Base-by-base conservation (phyloP, 352 stramenopile species). In the Pythium scleroteichum region DNA sequence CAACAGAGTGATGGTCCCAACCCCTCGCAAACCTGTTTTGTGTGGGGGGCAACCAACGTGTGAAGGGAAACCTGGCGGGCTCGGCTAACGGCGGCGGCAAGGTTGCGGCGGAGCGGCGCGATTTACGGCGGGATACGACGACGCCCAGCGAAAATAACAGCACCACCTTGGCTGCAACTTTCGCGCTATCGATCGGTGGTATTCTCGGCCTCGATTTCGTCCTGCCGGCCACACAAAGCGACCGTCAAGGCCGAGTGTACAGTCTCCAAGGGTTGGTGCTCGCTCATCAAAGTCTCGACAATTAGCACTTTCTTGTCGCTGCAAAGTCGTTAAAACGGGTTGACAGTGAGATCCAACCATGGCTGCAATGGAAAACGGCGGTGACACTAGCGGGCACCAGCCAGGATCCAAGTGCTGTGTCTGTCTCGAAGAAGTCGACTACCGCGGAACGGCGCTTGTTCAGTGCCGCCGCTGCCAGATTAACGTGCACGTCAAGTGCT, bases 401-500 rank as follows among this genome's bases (percentile, higher is more conserved):
- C 4, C 29, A n/a, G 53, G 51, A 24, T 10, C 22, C 20, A 63
- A 46, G 32, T 94, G 85, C 60, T 90, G 78, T 49, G 78, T 95
- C 46, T 95, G 86, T 53, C 83, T 95, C 38, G 80, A 91, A 53
- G 55, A 69, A 27, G 55, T 76, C 13, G 83, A 93, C 56, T 82
- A 85, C 60, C 69, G 82, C 35, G 76, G 67, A 23, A 85, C 71
- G 44, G 60, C 79, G 39, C 72, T 95, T 16, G 62, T 94, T 16
- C 72, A 74, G n/a, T 95, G 86, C 44, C 59, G 24, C 22, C 61
- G 71, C 41, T 96, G 87, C 68, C 59, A 58, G 32, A 76, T 93
- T 23, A 61, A 69, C 33, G 85, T 94, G 33, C 87, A 95, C 51
- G 68, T 89, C 49, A 85, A 82, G 22, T 95, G 87, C 73, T 94